A percentile compares a stretch with the other conserved stretches of the same genome.
These are phyloP conservation scores for Acanthamoeba royreba DNA, from an alignment of 208 protist genomes.

Conservation along the genomic window DNA sequence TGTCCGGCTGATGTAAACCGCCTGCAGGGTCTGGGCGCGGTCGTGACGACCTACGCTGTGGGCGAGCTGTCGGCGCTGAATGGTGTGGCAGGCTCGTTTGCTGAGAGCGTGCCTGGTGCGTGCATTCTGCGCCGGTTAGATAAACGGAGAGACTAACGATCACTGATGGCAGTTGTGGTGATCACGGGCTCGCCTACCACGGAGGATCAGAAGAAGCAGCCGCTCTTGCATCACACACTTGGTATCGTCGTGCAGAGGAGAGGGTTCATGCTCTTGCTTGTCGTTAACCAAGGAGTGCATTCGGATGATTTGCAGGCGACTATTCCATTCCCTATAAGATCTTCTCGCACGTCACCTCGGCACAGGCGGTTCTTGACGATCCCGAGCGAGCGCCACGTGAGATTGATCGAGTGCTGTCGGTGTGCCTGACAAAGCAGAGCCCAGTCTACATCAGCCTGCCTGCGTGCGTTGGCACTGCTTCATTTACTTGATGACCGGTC, in stretches of 20 bases:
- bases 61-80: conserved; percentile 56
- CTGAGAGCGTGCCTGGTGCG: conserved; percentile 24
- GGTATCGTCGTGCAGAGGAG: no score
- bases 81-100: conserved; percentile 44
- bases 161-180: not conserved
- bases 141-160: no score
- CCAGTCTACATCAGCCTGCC: conserved; percentile 52
- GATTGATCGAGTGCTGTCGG: conserved; percentile 39
- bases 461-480: no score
- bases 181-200: not conserved
- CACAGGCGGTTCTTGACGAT: conserved; percentile 4
- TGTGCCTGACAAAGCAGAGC: conserved; percentile 35
- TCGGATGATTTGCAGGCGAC: no score
- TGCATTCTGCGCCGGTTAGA: no score
- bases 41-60: conserved; percentile 43
- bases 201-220: not conserved
- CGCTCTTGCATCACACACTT: not conserved
- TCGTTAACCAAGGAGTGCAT: no score
- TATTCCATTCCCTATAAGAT: conserved; percentile 45
- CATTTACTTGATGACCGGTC: no score
- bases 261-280: no score
- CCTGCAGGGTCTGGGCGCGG: conserved; percentile 5
- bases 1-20: not conserved
- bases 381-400: not conserved
- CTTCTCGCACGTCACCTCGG: conserved; percentile 40